Evolutionary conservation across 1,284 basidiomycete genomes (phyloP).

Genomic region (Melampsora americana): DNA sequence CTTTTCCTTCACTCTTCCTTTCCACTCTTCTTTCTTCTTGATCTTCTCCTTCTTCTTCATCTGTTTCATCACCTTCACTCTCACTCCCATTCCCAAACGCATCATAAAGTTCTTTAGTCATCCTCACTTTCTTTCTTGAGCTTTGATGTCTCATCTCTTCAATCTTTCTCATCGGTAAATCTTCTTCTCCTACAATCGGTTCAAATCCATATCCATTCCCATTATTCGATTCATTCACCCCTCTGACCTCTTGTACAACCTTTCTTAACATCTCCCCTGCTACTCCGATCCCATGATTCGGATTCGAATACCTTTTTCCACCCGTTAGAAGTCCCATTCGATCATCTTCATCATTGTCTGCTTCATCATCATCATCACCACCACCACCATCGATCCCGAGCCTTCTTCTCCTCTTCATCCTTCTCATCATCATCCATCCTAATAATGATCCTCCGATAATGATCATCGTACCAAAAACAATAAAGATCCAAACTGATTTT

Average conservation of each 20-base stretch:
- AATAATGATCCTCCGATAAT: slow-evolving; percentile 32
- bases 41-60: slow-evolving; percentile 64
- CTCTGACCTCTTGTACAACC: slow-evolving; percentile 54
- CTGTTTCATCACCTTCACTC: slow-evolving; percentile 11
- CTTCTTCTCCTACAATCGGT: slow-evolving; percentile 66
- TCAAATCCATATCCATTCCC: slow-evolving; percentile 63
- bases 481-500: slow-evolving; percentile 39
- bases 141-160: slow-evolving; percentile 54
- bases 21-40: slow-evolving; percentile 69
- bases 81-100: slow-evolving; percentile 69
- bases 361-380: slow-evolving; percentile 22
- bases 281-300: slow-evolving; percentile 55
- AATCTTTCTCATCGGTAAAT: slow-evolving; percentile 70
- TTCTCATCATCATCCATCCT: slow-evolving; percentile 36
- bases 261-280: slow-evolving; percentile 52
- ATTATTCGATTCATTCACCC: slow-evolving; percentile 49
- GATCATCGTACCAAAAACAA: slow-evolving; percentile 44
- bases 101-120: slow-evolving; percentile 79
- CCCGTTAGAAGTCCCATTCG: slow-evolving; percentile 56
- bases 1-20: background rate
- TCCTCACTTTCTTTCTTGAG: slow-evolving; percentile 46
- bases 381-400: slow-evolving; percentile 3
- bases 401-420: slow-evolving; percentile 28
- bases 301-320: slow-evolving; percentile 52
- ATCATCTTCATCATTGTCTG: slow-evolving; percentile 53